Evolutionary conservation across 208 protist species (phyloP), one percentile per base, ranked within the genome.

Genomic region (Phytomonas francai): DNA sequence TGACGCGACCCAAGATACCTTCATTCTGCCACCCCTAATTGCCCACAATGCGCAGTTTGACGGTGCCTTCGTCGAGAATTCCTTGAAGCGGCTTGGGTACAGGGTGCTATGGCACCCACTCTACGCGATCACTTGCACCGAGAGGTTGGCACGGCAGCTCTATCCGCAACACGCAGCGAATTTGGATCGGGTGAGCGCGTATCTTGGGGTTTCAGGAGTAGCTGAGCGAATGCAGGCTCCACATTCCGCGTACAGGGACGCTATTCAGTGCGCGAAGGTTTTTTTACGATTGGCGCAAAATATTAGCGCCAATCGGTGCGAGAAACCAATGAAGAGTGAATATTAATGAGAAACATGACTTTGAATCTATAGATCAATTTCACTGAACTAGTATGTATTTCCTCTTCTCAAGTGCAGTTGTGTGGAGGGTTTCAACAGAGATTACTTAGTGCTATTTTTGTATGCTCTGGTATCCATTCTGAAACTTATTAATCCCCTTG

Each of bases 11-110:
- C 32, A 2, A 7, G 12, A 65, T 82, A 5, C 45, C 27, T 49
- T 49, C 16, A 49, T 49, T 36, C 30, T 91, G n/a, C 86, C 86
- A 1, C 86, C 86, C 9, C 39, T 92, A n/a, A 78, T 88, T 51
- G 82, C 78, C 0, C 86, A 92, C 73, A 88, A 88, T 65, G 83
- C 77, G 5, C 54, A n/a, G 0, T 92, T 92, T 65, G 86, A 92
- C 63, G 65, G 72, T 0, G 29, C 66, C 0, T 92, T 92, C 61
- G 58, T 92, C 27, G 75, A 79, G 58, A 32, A 59, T 0, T 65
- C 75, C 54, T 33, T 82, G 0, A 51, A 39, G 14, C 67, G 65
- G 30, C 67, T 60, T 25, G 83, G 83, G 36, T 92, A 83, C 71
- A 42, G 59, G 30, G 63, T 87, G 25, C 49, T 83, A 42, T 87